Evolutionary conservation across 2,329 filamentous ascomycete genomes (phyloP).

Genomic region (Blastomyces gilchristii): DNA sequence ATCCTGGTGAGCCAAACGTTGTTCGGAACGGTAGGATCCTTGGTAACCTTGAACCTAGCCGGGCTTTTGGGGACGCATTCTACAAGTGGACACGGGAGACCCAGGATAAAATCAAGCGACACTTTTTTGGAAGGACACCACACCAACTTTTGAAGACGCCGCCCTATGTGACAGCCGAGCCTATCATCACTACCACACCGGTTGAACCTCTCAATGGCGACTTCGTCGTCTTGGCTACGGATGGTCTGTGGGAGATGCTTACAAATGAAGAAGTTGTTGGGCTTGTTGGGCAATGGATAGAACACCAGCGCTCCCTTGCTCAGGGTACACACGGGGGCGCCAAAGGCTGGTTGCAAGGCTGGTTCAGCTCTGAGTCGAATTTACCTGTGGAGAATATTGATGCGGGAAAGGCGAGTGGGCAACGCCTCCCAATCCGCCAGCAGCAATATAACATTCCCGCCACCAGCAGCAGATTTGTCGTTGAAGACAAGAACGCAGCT

Average conservation of each 20-base stretch:
- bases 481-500: slow-evolving; percentile 90
- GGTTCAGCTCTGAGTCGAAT: slow-evolving; percentile 48
- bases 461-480: slow-evolving; percentile 67
- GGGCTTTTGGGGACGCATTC: slow-evolving; percentile 89
- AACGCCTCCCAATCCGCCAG: slow-evolving; percentile 72
- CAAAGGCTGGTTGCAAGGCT: slow-evolving; percentile 60
- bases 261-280: slow-evolving; percentile 97
- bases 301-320: slow-evolving; percentile 50
- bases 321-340: slow-evolving; percentile 28
- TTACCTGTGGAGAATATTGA: slow-evolving; percentile 65
- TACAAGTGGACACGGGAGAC: slow-evolving; percentile 94
- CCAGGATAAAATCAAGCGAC: slow-evolving; percentile 67
- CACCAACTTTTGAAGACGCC: slow-evolving; percentile 74
- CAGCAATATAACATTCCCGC: slow-evolving; percentile 76
- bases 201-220: slow-evolving; percentile 83
- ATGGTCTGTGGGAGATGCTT: slow-evolving; percentile 98
- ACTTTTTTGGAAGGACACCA: slow-evolving; percentile 78
- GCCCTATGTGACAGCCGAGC: slow-evolving; percentile 94
- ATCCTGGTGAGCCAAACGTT: slow-evolving; percentile 81
- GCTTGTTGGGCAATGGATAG: slow-evolving; percentile 92
- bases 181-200: slow-evolving; percentile 84
- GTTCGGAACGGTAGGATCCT: slow-evolving; percentile 82
- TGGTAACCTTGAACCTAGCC: slow-evolving; percentile 80
- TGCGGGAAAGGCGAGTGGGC: slow-evolving; percentile 49
- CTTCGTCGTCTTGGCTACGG: slow-evolving; percentile 91